Evolutionary conservation across 2,329 filamentous ascomycete species (phyloP).

Genomic region (Hypoxylon sp.): DNA sequence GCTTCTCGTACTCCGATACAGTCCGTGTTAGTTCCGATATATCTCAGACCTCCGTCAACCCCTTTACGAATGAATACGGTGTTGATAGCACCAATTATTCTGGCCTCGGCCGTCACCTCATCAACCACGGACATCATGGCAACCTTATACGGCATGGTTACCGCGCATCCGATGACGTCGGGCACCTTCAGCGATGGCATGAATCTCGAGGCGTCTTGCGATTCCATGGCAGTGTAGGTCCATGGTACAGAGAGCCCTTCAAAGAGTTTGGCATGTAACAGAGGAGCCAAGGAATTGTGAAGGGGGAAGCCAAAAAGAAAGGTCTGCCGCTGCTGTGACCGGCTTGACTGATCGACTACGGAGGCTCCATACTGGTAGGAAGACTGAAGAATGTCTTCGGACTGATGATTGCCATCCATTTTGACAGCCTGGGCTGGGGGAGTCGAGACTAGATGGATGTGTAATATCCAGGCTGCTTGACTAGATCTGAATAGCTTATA

Average conservation of each 20-base stretch:
- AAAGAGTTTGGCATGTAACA: constrained; percentile 12
- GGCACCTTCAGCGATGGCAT: constrained; percentile 1
- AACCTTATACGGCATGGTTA: constrained; percentile 88
- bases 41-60: constrained; percentile 56
- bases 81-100: constrained; percentile 79
- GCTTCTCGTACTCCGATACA: constrained; percentile 79
- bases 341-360: background rate
- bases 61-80: constrained; percentile 72
- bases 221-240: constrained; percentile 13
- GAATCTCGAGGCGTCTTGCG: constrained; percentile 12
- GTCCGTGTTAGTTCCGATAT: constrained; percentile 83
- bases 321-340: constrained; percentile 2
- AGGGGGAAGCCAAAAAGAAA: constrained; percentile 21
- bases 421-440: background rate
- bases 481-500: no score
- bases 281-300: constrained; percentile 14
- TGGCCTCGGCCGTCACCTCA: constrained; percentile 74
- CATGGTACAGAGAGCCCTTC: constrained; percentile 8
- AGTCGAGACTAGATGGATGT: no score
- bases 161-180: constrained; percentile 53
- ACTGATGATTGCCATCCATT: background rate
- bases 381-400: constrained; percentile 7
- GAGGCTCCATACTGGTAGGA: constrained; percentile 22
- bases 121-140: constrained; percentile 77
- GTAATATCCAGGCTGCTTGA: no score